Percentiles rank a stretch among this genome's conserved stretches.
phyloP scores from a whole-genome alignment of 2,329 filamentous ascomycete species.

The Epichloe typhina region DNA sequence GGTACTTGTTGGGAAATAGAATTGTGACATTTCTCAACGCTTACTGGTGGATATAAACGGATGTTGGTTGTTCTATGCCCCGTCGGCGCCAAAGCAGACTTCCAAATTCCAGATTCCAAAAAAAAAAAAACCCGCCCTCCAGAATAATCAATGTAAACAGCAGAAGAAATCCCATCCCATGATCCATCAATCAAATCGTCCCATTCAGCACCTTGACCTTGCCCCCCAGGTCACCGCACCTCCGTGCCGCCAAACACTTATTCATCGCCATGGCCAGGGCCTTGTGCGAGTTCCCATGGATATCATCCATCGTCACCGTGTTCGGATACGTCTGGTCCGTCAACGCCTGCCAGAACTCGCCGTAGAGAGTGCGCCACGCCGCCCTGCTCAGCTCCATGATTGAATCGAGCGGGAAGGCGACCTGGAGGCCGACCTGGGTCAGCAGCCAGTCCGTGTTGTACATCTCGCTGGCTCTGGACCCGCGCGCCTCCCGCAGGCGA shows the following conservation, averaged over 20 bases:
- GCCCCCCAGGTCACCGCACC: constrained; percentile 13
- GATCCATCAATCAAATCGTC: too few species aligned
- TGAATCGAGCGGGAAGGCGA: background rate
- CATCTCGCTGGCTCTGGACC: constrained; percentile 6
- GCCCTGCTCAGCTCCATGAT: constrained; percentile 8
- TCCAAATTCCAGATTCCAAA: too few species aligned
- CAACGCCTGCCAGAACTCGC: constrained; percentile 13
- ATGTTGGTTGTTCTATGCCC: too few species aligned
- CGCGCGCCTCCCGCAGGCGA: constrained; percentile 7
- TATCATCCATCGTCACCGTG: constrained; percentile 19
- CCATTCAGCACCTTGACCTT: constrained; percentile 7
- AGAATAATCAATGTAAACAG: too few species aligned
- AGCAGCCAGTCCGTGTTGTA: constrained; percentile 16
- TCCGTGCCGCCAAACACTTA: constrained; percentile 15
- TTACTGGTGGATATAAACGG: too few species aligned
- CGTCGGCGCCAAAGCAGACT: too few species aligned
- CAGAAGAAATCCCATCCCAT: too few species aligned
- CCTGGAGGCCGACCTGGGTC: constrained; percentile 8
- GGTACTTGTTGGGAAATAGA: too few species aligned
- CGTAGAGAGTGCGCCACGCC: constrained; percentile 12
- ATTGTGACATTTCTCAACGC: too few species aligned
- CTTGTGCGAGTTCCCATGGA: constrained; percentile 14
- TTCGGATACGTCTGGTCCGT: constrained; percentile 17
- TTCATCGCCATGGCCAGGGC: constrained; percentile 17
- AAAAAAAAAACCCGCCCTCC: too few species aligned